Percentiles rank a stretch among this genome's conserved stretches.
phyloP scores from a whole-genome alignment of 1,284 basidiomycete species.

The Cutaneotrichosporon sp. region DNA sequence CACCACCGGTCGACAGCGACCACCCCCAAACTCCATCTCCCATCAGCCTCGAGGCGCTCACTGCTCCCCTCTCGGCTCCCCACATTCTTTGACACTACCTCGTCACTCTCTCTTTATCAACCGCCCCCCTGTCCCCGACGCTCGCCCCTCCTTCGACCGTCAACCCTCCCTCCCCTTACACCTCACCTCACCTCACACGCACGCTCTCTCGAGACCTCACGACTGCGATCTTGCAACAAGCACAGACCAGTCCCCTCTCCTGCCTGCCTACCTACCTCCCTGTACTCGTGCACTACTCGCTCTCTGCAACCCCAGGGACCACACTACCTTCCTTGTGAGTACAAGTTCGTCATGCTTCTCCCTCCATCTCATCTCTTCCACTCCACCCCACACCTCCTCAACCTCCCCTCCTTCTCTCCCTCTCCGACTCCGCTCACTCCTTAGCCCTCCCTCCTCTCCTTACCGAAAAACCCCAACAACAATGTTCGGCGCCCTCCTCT shows the following conservation, averaged over 20 bases:
- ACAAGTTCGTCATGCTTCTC: background rate
- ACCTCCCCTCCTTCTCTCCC: background rate
- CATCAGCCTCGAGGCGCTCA: too few species aligned
- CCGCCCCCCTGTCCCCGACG: too few species aligned
- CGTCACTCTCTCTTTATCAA: background rate
- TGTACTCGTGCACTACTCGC: background rate
- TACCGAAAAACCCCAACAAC: constrained; percentile 4
- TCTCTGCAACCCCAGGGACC: background rate
- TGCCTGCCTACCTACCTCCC: background rate
- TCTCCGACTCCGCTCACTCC: background rate
- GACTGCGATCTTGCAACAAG: too few species aligned
- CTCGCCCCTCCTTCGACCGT: too few species aligned
- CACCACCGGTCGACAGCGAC: too few species aligned
- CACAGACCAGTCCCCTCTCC: background rate
- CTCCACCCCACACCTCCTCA: background rate
- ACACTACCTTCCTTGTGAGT: background rate
- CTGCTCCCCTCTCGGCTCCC: too few species aligned
- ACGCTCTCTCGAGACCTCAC: too few species aligned
- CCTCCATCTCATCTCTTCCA: background rate
- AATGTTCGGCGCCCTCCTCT: constrained; percentile 1
- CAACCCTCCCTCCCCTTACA: too few species aligned
- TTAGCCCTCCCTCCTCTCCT: background rate
- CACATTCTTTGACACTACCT: too few species aligned
- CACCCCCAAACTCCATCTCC: too few species aligned
- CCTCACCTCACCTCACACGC: background rate